These are phyloP conservation scores for Claviceps pazoutovae DNA, from an alignment of 2,329 filamentous ascomycete genomes.

Conservation along the genomic window DNA sequence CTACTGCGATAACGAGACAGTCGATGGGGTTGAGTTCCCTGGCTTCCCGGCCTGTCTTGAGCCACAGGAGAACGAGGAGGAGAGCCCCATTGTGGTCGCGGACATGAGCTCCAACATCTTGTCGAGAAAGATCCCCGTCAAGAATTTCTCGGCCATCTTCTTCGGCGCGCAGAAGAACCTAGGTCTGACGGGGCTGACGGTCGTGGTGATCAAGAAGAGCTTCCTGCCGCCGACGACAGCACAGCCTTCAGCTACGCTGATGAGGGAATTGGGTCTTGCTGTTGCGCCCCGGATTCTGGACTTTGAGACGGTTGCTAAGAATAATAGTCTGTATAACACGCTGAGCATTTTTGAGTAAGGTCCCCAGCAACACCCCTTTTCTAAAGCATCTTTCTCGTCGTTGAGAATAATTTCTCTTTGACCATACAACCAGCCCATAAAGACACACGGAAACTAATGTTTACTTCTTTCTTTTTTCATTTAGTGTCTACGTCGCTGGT, in stretches of 20 bases:
- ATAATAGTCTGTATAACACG: constrained; percentile 93
- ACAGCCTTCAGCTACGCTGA: constrained; percentile 52
- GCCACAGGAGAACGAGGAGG: constrained; percentile 36
- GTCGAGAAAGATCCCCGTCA: constrained; percentile 60
- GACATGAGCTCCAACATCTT: constrained; percentile 96
- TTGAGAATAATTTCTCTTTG: no score
- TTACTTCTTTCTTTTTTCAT: no score
- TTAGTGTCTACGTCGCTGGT: constrained; percentile 75
- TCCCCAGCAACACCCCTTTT: no score
- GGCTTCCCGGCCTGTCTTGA: constrained; percentile 52
- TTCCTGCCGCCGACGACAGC: constrained; percentile 55
- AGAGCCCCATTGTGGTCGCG: constrained; percentile 65
- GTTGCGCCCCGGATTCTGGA: constrained; percentile 68
- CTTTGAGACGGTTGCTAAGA: constrained; percentile 77
- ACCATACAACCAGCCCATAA: no score
- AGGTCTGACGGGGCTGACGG: constrained; percentile 71
- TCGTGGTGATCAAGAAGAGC: constrained; percentile 70
- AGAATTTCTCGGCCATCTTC: constrained; percentile 74
- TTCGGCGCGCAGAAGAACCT: constrained; percentile 94
- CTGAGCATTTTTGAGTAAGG: constrained; percentile 75
- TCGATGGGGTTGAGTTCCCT: constrained; percentile 85
- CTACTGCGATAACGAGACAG: constrained; percentile 88
- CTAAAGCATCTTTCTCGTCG: no score
- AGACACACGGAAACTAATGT: neutral
- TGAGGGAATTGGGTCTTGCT: constrained; percentile 63